phyloP scores from a whole-genome alignment of 2,329 filamentous ascomycete species.

The Aspergillus sojae region DNA sequence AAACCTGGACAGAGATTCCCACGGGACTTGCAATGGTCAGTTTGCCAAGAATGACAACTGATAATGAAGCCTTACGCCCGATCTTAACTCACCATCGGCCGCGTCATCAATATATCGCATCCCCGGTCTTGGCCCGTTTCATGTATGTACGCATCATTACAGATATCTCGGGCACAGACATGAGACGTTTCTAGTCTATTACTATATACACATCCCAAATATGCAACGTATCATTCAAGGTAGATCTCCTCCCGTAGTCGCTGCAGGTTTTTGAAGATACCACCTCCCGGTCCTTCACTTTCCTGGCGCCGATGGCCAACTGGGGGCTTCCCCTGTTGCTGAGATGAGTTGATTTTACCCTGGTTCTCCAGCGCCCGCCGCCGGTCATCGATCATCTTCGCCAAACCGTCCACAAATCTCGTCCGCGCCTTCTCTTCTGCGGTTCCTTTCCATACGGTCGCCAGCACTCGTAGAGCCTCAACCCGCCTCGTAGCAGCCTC shows the following conservation, averaged over 20 bases:
- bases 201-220: background rate
- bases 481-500: conserved; percentile 71
- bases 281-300: conserved; percentile 48
- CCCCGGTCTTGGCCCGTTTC: background rate
- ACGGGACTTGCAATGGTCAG: background rate
- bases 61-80: background rate
- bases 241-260: conserved; percentile 58
- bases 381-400: conserved; percentile 79
- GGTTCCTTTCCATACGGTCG: conserved; percentile 90
- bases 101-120: conserved; percentile 1
- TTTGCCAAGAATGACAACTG: background rate
- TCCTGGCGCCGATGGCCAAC: conserved; percentile 25
- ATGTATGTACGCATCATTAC: background rate
- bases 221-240: conserved; percentile 42
- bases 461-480: conserved; percentile 74
- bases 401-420: conserved; percentile 79
- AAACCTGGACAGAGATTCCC: no score
- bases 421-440: conserved; percentile 84
- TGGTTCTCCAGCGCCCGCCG: conserved; percentile 50
- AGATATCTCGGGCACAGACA: background rate
- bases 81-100: no score
- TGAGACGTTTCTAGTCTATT: background rate
- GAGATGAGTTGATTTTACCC: conserved; percentile 34
- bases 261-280: conserved; percentile 56
- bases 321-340: conserved; percentile 9